A percentile compares a stretch with the other conserved stretches of the same genome.
Conservation (phyloP, 345 rosid genomes). For the Moricandia arvensis region DNA sequence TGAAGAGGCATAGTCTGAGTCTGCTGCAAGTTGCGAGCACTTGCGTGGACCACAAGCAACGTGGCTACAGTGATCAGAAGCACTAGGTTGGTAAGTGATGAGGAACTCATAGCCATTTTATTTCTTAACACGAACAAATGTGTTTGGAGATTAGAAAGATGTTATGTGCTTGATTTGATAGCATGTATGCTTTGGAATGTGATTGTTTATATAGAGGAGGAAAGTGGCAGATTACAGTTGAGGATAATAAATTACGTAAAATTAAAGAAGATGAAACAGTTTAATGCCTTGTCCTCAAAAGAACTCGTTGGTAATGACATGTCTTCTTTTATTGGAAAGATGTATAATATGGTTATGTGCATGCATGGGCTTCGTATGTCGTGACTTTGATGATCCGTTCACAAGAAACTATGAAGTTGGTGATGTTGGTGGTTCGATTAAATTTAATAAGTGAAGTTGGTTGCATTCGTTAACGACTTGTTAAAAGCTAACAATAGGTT, state of each 20-base stretch:
- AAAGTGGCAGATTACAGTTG: conserved; percentile 20
- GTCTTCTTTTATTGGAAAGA: not conserved
- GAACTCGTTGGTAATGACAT: conserved; percentile 19
- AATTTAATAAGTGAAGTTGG: too few species aligned
- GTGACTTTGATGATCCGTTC: not conserved
- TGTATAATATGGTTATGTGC: conserved; percentile 12
- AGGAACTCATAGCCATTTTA: conserved; percentile 15
- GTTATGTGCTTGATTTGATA: not conserved
- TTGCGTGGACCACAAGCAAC: conserved; percentile 27
- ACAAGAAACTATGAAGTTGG: not conserved
- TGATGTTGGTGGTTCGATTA: too few species aligned
- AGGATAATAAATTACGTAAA: conserved; percentile 28
- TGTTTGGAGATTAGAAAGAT: not conserved
- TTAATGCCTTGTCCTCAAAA: conserved; percentile 17
- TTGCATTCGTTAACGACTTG: not conserved
- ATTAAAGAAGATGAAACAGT: conserved; percentile 6
- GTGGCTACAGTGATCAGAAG: conserved; percentile 6
- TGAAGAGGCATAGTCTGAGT: conserved; percentile 23
- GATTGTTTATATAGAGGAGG: conserved; percentile 22
- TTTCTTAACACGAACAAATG: not conserved
- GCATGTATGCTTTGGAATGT: conserved; percentile 17
- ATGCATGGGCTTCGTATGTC: not conserved
- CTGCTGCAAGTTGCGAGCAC: conserved; percentile 30
- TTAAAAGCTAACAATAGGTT: not conserved
- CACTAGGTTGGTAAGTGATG: conserved; percentile 13